Percentiles rank a stretch among this genome's conserved stretches.
Evolutionary conservation across 192 early-diverging fungal genomes (phyloP).

Genomic region (Podila minutissima): DNA sequence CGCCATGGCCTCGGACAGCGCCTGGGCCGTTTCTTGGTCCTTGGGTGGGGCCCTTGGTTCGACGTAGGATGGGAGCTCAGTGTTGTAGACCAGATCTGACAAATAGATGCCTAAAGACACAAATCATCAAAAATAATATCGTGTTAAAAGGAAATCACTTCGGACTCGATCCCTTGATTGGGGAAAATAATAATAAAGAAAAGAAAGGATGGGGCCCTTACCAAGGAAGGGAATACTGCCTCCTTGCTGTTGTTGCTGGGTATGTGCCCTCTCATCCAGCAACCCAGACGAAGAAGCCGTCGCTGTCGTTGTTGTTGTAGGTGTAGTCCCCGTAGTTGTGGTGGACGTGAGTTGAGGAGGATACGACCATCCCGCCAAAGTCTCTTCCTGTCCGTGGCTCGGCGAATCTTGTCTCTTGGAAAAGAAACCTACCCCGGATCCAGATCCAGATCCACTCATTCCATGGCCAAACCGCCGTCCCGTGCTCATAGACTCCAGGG

Average conservation of each 20-base stretch:
- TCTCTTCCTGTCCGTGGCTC: too few relatives aligned
- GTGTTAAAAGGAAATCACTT: background rate
- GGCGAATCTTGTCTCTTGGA: too few relatives aligned
- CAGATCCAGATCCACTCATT: too few relatives aligned
- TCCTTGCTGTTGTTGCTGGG: conserved; percentile 40
- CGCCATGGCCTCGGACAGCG: background rate
- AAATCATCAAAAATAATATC: background rate
- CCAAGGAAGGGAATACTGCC: conserved; percentile 72
- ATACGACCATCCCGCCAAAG: too few relatives aligned
- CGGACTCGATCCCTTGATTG: background rate
- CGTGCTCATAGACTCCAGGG: too few relatives aligned
- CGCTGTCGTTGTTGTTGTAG: background rate
- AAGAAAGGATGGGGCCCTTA: conserved; percentile 10
- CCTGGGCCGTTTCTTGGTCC: background rate
- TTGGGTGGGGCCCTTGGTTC: conserved; percentile 17
- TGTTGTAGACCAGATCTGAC: conserved; percentile 67
- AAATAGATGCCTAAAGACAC: conserved; percentile 56
- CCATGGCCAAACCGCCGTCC: too few relatives aligned
- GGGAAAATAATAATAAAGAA: background rate
- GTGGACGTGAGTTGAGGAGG: too few relatives aligned
- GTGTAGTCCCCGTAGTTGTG: background rate
- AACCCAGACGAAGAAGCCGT: background rate
- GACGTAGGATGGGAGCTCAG: conserved; percentile 63
- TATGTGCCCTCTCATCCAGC: background rate
- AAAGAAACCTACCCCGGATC: too few relatives aligned